phyloP scores from a whole-genome alignment of 1,284 basidiomycete genomes.

The Sphaerobolus stellatus region DNA sequence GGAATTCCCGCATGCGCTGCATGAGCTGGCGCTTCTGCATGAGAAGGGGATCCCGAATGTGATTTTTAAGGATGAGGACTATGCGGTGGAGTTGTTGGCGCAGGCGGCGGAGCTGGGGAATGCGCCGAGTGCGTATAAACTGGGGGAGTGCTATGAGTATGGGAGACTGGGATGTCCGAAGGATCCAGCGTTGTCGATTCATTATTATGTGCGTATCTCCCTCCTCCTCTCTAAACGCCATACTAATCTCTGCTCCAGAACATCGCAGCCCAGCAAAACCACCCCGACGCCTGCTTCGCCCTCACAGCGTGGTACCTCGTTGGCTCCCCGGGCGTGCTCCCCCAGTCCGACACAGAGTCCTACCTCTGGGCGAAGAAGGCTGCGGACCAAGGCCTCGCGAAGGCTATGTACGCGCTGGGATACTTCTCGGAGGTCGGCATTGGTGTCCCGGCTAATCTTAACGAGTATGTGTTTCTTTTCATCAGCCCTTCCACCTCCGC shows the following conservation, averaged over 20 bases:
- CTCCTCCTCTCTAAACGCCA: slow-evolving; percentile 10
- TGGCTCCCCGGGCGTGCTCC: slow-evolving; percentile 94
- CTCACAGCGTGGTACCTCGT: slow-evolving; percentile 99
- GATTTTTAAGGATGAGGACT: slow-evolving; percentile 94
- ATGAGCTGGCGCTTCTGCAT: slow-evolving; percentile 93
- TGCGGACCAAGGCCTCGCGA: slow-evolving; percentile 83
- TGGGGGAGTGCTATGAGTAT: slow-evolving; percentile 99
- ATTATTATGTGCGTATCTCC: slow-evolving; percentile 83
- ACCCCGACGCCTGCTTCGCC: slow-evolving; percentile 96
- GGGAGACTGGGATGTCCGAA: slow-evolving; percentile 99
- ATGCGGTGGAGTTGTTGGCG: slow-evolving; percentile 91
- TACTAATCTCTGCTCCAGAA: slow-evolving; percentile 54
- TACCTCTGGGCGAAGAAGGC: slow-evolving; percentile 93
- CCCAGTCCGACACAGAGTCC: slow-evolving; percentile 97
- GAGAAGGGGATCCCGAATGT: slow-evolving; percentile 96
- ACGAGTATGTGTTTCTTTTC: slow-evolving; percentile 52
- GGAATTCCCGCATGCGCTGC: slow-evolving; percentile 94
- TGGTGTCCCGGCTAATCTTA: slow-evolving; percentile 67
- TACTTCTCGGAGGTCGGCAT: slow-evolving; percentile 97
- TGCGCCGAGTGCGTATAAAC: slow-evolving; percentile 91
- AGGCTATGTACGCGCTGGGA: slow-evolving; percentile 96
- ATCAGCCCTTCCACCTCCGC: neutral
- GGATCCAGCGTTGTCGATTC: slow-evolving; percentile 94
- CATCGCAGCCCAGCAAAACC: slow-evolving; percentile 95
- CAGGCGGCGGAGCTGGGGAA: slow-evolving; percentile 96